Conservation (phyloP, 345 rosid species). For the Carallia pectinifolia region DNA sequence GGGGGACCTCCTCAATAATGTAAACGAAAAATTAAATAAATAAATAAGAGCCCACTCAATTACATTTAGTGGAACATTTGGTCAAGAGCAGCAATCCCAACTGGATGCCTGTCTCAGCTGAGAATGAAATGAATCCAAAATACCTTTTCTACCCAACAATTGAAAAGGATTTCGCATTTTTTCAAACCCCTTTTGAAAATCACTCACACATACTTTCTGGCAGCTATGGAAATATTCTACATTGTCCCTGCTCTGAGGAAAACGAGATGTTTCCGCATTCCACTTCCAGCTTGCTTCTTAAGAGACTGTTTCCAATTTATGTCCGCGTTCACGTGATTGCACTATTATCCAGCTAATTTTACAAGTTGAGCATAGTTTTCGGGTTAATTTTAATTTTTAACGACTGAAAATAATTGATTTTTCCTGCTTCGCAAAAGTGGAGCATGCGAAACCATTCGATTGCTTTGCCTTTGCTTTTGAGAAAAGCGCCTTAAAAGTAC, state of each 20-base stretch:
- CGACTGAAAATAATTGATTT: neutral
- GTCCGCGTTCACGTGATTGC: too few relatives aligned
- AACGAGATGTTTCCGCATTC: neutral
- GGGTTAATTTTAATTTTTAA: neutral
- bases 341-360: neutral
- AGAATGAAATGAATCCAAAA: slow-evolving; percentile 15
- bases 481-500: slow-evolving; percentile 1
- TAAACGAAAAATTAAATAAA: neutral
- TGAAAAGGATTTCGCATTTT: slow-evolving; percentile 16
- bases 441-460: neutral
- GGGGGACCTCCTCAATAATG: slow-evolving; percentile 32
- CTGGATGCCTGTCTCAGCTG: slow-evolving; percentile 18
- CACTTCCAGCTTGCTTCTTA: too few relatives aligned
- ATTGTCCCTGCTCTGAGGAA: slow-evolving; percentile 6
- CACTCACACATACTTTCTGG: slow-evolving; percentile 15
- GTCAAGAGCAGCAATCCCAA: slow-evolving; percentile 28
- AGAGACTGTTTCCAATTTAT: too few relatives aligned
- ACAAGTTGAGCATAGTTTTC: neutral
- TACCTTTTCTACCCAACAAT: slow-evolving; percentile 21
- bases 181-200: slow-evolving; percentile 23
- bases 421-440: neutral
- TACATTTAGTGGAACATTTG: slow-evolving; percentile 31
- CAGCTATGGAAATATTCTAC: slow-evolving; percentile 15
- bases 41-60: slow-evolving; percentile 31
- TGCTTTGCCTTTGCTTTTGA: slow-evolving; percentile 11